Base-by-base conservation (phyloP, 805 yeast species). In the Tetrapisispora iriomotensis region DNA sequence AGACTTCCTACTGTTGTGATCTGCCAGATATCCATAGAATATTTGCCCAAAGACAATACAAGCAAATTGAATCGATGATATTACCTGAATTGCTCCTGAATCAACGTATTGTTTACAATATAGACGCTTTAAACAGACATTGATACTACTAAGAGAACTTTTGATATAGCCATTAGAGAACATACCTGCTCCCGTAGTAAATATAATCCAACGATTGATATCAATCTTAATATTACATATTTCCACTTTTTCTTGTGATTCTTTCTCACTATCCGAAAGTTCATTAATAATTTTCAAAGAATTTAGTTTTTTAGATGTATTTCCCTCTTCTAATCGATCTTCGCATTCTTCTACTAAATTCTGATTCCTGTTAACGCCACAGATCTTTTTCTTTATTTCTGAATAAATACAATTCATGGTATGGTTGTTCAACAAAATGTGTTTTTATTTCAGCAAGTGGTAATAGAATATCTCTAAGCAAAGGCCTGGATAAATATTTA, bases 101-200 rank as follows among this genome's bases (percentile, higher is more conserved):
- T 69, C 48, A 4, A 74, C 58, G 53, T 80, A 80, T 48, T 71
- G 74, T 0, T 60, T 56, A 22, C 85, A 85, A 56, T 88, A 88
- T 29, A 88, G 66, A 3, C 56, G 64, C 15, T 71, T 59, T 47
- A 88, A 68, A 65, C 88, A 78, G 13, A 87, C 75, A 29, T 79
- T 70, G 14, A 81, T 92, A 10, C 90, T 72, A 43, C 84, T 73
- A 42, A 85, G 82, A 39, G 92, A 78, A 64, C 83, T 85, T 59
- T 86, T 87, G 45, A 85, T 81, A 58, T 87, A 88, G 38, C 96
- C 96, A 62, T 90, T 96, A 28, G 94, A 80, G 62, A 88, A 87
- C 32, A 88, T 69, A 39, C 96, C 96, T 0, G 95, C 92, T 47
- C 96, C 96, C 1, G 95, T 79, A 9, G 86, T 79, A 45, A 82